Conservation (phyloP, 768 basidiomycete species). For the Coprinopsis marcescibilis region DNA sequence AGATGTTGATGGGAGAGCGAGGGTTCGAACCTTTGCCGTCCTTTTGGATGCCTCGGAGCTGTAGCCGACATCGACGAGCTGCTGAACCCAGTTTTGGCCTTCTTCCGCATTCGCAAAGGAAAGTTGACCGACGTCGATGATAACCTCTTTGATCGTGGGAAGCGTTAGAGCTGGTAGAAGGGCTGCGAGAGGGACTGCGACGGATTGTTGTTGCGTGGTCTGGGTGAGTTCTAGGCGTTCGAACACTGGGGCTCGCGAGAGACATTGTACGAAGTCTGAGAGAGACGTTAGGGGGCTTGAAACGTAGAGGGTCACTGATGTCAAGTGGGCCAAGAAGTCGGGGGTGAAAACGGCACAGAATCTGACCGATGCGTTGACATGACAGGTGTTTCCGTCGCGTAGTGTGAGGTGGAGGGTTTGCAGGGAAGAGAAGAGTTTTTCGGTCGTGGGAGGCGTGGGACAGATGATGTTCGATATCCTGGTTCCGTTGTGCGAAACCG, state of each 20-base stretch:
- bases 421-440: background rate
- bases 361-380: background rate
- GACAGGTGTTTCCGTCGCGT: background rate
- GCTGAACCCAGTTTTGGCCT: background rate
- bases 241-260: background rate
- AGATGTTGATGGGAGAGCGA: background rate
- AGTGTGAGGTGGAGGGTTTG: background rate
- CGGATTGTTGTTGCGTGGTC: background rate
- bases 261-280: background rate
- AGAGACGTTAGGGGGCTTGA: background rate
- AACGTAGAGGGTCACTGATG: background rate
- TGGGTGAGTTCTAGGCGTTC: background rate
- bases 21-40: background rate
- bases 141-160: background rate
- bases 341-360: background rate
- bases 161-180: background rate
- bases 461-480: background rate
- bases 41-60: background rate
- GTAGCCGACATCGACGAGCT: background rate
- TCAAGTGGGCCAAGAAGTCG: background rate
- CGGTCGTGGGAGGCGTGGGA: background rate
- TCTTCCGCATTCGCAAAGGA: background rate
- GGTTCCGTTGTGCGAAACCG: too few relatives aligned
- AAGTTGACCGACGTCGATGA: background rate
- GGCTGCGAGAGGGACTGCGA: background rate